Conservation (phyloP, 2,329 filamentous ascomycete species). For the Calonectria multiphialidica region DNA sequence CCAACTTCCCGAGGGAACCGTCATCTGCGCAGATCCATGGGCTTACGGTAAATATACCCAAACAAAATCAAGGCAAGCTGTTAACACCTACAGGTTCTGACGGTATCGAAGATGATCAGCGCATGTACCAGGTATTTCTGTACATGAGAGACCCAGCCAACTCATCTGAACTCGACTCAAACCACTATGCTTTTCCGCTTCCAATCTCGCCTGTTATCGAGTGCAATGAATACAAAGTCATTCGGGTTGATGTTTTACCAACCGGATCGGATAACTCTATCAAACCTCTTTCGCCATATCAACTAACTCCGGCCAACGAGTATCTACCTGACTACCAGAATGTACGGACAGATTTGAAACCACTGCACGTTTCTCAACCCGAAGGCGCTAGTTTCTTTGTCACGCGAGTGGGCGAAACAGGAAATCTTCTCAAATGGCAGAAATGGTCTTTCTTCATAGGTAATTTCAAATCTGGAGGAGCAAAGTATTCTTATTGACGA, state of each 20-base stretch:
- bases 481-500: not conserved
- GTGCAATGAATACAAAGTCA: slow-evolving; percentile 63
- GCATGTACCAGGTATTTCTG: slow-evolving; percentile 39
- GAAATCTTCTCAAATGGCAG: slow-evolving; percentile 64
- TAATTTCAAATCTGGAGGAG: not conserved
- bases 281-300: slow-evolving; percentile 48
- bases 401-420: slow-evolving; percentile 50
- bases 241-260: slow-evolving; percentile 70
- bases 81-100: slow-evolving; percentile 28
- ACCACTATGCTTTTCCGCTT: slow-evolving; percentile 73
- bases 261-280: slow-evolving; percentile 57
- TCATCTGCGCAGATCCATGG: slow-evolving; percentile 35
- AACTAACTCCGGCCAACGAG: slow-evolving; percentile 47
- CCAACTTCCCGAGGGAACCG: slow-evolving; percentile 31
- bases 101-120: slow-evolving; percentile 30
- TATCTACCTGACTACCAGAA: slow-evolving; percentile 65
- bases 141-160: slow-evolving; percentile 63
- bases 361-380: slow-evolving; percentile 78
- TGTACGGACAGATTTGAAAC: slow-evolving; percentile 69
- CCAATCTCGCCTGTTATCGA: slow-evolving; percentile 72
- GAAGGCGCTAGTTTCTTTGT: slow-evolving; percentile 76
- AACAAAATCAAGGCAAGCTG: not conserved
- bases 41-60: slow-evolving; percentile 27
- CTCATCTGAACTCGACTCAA: slow-evolving; percentile 61
- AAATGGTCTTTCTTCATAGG: slow-evolving; percentile 71